phyloP scores from a whole-genome alignment of 441 rosid species.

The Populus hybrid region DNA sequence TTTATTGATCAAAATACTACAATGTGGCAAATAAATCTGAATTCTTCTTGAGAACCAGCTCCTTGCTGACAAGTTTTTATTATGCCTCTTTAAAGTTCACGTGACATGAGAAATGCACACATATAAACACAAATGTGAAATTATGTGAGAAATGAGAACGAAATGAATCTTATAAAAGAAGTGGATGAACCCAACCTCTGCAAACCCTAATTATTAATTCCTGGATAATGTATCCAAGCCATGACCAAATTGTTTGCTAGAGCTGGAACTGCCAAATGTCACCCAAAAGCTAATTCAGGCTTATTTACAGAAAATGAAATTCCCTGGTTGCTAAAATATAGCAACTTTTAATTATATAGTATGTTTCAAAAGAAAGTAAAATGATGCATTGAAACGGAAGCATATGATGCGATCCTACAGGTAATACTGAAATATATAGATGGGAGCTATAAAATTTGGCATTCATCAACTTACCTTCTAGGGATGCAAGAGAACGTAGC shows the following conservation, averaged over 20 bases:
- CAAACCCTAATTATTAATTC: neutral
- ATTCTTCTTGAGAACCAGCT: neutral
- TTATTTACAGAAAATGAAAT: neutral
- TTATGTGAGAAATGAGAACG: neutral
- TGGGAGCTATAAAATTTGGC: neutral
- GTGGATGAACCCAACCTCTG: neutral
- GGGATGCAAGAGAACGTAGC: slow-evolving; percentile 91
- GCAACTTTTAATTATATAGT: neutral
- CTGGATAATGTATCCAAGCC: neutral
- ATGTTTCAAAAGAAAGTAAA: neutral
- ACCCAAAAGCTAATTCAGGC: neutral
- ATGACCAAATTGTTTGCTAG: neutral
- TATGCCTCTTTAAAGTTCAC: neutral
- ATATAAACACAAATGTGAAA: neutral
- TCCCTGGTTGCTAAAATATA: neutral
- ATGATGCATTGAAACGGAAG: neutral
- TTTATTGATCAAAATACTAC: neutral
- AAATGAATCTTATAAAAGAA: neutral
- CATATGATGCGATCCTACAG: neutral
- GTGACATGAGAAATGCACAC: neutral
- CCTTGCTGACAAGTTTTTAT: neutral
- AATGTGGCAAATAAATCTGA: neutral
- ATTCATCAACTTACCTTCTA: slow-evolving; percentile 62
- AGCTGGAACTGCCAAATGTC: neutral
- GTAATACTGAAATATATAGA: neutral